phyloP scores from a whole-genome alignment of 768 basidiomycete genomes.

The Mycena haematopus region DNA sequence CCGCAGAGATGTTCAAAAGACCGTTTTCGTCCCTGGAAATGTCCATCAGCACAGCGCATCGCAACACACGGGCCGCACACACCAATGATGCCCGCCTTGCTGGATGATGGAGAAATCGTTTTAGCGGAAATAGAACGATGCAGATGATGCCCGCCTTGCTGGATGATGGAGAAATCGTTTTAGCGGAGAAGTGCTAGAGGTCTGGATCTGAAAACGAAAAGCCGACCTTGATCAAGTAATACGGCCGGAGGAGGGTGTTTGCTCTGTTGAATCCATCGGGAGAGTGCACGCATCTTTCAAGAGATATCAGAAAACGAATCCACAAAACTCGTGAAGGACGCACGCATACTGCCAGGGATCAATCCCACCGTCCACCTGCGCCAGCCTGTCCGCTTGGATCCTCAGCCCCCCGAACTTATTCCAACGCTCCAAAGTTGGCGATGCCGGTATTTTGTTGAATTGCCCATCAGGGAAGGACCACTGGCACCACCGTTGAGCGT shows the following conservation, averaged over 20 bases:
- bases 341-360: constrained; percentile 26
- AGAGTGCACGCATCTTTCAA: constrained; percentile 21
- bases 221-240: constrained; percentile 21
- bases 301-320: constrained; percentile 12
- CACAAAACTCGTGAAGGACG: background rate
- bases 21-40: constrained; percentile 23
- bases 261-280: constrained; percentile 13
- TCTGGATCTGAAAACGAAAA: background rate
- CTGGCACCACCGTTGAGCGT: background rate
- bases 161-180: constrained; percentile 4
- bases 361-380: constrained; percentile 21
- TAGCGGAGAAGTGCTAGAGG: constrained; percentile 1
- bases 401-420: constrained; percentile 21
- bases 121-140: too few species aligned
- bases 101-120: constrained; percentile 6
- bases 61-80: too few species aligned
- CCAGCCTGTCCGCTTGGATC: constrained; percentile 19
- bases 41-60: background rate
- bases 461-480: constrained; percentile 16
- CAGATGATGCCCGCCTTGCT: constrained; percentile 25
- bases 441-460: constrained; percentile 14
- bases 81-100: constrained; percentile 25
- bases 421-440: constrained; percentile 22
- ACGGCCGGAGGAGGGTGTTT: constrained; percentile 20
- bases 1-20: constrained; percentile 15